Evolutionary conservation across 108 stramenopile species (phyloP).

Genomic region (Ochromonas danica): DNA sequence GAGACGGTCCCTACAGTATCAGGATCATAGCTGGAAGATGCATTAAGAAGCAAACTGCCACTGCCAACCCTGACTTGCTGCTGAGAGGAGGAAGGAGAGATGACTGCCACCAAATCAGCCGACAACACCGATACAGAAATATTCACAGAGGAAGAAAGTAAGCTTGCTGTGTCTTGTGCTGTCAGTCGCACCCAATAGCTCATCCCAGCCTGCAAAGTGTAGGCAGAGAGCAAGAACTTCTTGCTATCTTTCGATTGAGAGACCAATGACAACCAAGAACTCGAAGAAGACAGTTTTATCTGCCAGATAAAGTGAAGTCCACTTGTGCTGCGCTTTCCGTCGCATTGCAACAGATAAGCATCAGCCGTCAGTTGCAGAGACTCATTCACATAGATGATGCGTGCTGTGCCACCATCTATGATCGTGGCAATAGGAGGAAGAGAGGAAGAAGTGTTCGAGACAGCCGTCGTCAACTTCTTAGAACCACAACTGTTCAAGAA

Average conservation of each 20-base stretch:
- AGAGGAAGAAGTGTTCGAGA: neutral
- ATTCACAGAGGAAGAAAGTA: neutral
- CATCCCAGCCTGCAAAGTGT: neutral
- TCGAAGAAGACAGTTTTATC: neutral
- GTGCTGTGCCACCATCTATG: neutral
- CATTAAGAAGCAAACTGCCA: neutral
- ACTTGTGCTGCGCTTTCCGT: neutral
- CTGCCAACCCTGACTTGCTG: neutral
- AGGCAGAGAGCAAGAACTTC: neutral
- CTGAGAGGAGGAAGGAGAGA: neutral
- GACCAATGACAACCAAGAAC: neutral
- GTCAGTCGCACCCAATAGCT: neutral
- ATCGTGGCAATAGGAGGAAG: constrained; percentile 3
- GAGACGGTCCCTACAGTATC: neutral
- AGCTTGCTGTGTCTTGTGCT: neutral
- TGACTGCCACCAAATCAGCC: neutral
- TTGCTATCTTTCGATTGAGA: neutral
- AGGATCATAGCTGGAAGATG: neutral
- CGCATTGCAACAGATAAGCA: neutral
- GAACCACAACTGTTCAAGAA: neutral
- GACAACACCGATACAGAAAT: neutral
- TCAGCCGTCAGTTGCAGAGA: neutral
- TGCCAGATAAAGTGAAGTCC: neutral
- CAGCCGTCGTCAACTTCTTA: neutral
- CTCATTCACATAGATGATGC: constrained; percentile 4